phyloP scores from a whole-genome alignment of 2,329 filamentous ascomycete species.

The Apiospora arundinis region DNA sequence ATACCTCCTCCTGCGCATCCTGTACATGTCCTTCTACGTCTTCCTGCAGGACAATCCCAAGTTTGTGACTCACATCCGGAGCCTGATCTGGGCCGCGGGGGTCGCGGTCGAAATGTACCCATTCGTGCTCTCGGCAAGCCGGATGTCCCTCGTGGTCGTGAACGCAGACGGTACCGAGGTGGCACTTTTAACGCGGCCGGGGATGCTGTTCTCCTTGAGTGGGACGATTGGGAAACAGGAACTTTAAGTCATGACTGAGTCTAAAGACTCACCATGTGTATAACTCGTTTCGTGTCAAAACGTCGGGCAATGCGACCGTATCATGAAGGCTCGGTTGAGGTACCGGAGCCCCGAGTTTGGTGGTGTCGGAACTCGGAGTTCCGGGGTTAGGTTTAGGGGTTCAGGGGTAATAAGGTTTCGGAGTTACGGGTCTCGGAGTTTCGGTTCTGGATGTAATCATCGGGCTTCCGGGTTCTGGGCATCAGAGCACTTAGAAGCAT shows the following conservation, averaged over 20 bases:
- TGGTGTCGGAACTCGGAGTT: background rate
- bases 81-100: background rate
- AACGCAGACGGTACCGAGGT: background rate
- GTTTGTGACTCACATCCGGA: background rate
- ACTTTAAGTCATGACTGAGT: background rate
- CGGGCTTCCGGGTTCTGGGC: too few relatives aligned
- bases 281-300: too few relatives aligned
- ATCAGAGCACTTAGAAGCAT: background rate
- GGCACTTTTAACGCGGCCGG: background rate
- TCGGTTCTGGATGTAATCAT: too few relatives aligned
- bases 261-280: too few relatives aligned
- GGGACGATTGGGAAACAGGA: background rate
- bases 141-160: background rate
- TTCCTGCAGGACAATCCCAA: constrained; percentile 29
- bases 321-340: background rate
- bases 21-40: constrained; percentile 39
- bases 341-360: background rate
- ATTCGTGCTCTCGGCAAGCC: background rate
- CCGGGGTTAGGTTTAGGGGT: background rate
- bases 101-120: background rate
- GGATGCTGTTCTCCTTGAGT: background rate
- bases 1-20: constrained; percentile 34
- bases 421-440: background rate
- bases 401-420: background rate
- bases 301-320: background rate